phyloP scores from a whole-genome alignment of 2,329 filamentous ascomycete genomes.

The Ophiostoma ips region DNA sequence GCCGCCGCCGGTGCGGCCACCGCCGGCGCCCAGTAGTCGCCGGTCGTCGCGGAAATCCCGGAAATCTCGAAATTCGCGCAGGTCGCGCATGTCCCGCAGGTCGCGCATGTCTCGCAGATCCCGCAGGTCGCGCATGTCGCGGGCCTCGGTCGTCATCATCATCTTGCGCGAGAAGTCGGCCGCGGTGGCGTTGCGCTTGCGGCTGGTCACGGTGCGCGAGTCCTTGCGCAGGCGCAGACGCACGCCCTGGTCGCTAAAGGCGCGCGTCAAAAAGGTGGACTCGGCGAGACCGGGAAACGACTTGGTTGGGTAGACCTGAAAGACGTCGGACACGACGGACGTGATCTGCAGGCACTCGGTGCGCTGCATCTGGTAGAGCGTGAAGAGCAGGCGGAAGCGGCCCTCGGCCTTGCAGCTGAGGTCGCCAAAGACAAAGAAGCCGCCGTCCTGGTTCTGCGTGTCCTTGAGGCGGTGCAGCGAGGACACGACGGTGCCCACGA shows the following conservation, averaged over 20 bases:
- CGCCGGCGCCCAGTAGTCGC: background rate
- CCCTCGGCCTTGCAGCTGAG: constrained; percentile 66
- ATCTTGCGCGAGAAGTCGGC: constrained; percentile 16
- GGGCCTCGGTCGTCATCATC: no score
- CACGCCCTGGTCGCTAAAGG: constrained; percentile 79
- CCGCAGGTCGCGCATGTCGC: constrained; percentile 4
- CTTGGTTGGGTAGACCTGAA: constrained; percentile 51
- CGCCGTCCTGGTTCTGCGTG: constrained; percentile 60
- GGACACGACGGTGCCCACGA: constrained; percentile 63
- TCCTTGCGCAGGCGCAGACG: constrained; percentile 73
- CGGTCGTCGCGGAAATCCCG: background rate
- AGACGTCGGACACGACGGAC: constrained; percentile 46
- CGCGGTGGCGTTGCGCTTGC: constrained; percentile 28
- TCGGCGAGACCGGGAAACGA: constrained; percentile 48
- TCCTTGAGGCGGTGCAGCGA: constrained; percentile 75
- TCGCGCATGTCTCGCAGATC: constrained; percentile 3
- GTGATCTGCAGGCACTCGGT: constrained; percentile 22
- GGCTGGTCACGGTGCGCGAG: constrained; percentile 43
- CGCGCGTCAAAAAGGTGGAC: constrained; percentile 62
- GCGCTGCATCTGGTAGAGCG: constrained; percentile 54
- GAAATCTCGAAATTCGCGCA: background rate
- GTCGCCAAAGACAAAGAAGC: constrained; percentile 85
- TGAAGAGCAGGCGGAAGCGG: constrained; percentile 59
- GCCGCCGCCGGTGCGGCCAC: constrained; percentile 3
- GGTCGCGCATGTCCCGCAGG: constrained; percentile 1